These are phyloP conservation scores for Aspergillus haitiensis DNA, from an alignment of 495 filamentous ascomycete species.

Conservation along the genomic window DNA sequence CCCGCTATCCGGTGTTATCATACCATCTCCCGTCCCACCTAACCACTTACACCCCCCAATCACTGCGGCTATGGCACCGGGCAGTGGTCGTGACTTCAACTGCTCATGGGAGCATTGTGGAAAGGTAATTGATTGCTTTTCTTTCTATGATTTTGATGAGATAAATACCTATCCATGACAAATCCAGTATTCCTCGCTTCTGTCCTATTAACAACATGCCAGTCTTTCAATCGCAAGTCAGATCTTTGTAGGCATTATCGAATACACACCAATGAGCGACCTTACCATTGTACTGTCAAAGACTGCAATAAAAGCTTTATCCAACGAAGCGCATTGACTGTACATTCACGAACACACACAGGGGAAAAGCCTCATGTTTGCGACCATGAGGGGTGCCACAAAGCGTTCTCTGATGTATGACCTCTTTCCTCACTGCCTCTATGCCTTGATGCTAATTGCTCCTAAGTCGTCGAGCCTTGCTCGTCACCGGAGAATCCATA, in stretches of 20 bases:
- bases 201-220: constrained; percentile 8
- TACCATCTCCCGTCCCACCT: constrained; percentile 18
- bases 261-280: constrained; percentile 88
- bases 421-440: constrained; percentile 1
- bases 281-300: constrained; percentile 67
- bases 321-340: constrained; percentile 82
- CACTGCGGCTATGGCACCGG: constrained; percentile 43
- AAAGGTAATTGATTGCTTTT: constrained; percentile 37
- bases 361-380: constrained; percentile 89
- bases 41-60: constrained; percentile 18
- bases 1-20: constrained; percentile 16
- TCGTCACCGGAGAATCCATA: constrained; percentile 83
- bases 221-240: constrained; percentile 94
- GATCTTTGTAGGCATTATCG: constrained; percentile 85
- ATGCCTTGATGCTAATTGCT: constrained; percentile 6
- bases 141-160: neutral
- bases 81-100: constrained; percentile 47
- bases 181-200: neutral
- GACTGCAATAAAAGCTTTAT: constrained; percentile 88
- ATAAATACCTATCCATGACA: neutral
- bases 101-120: constrained; percentile 50
- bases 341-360: constrained; percentile 84
- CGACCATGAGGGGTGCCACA: constrained; percentile 74
- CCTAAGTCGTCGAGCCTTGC: constrained; percentile 81
- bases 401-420: constrained; percentile 84